Evolutionary conservation across 2,329 filamentous ascomycete species (phyloP).

Genomic region (Teratosphaeria viscida): DNA sequence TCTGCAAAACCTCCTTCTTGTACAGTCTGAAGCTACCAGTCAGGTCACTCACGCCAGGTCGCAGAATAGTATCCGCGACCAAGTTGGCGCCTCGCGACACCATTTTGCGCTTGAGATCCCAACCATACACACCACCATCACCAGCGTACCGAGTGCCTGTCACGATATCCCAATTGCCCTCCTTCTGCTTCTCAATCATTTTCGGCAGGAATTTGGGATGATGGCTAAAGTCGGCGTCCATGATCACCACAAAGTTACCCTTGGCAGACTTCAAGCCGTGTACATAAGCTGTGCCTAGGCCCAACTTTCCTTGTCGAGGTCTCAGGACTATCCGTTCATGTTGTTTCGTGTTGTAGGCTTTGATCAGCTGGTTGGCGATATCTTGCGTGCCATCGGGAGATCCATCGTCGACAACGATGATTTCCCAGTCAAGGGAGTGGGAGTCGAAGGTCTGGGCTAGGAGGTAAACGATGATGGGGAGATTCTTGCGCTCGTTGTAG

Average conservation of each 20-base stretch:
- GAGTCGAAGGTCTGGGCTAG: conserved; percentile 85
- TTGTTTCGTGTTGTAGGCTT: conserved; percentile 51
- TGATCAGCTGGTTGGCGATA: conserved; percentile 80
- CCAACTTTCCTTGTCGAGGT: conserved; percentile 85
- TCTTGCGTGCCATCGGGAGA: conserved; percentile 91
- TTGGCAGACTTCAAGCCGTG: conserved; percentile 83
- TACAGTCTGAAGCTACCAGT: conserved; percentile 93
- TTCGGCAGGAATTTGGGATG: conserved; percentile 97
- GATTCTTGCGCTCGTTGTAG: conserved; percentile 95
- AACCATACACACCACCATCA: conserved; percentile 78
- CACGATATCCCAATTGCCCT: conserved; percentile 83
- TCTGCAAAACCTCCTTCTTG: conserved; percentile 79
- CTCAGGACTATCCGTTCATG: conserved; percentile 66
- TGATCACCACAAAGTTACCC: conserved; percentile 97
- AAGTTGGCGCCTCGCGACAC: conserved; percentile 83
- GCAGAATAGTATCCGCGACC: conserved; percentile 87
- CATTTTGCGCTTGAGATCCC: conserved; percentile 75
- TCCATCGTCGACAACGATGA: conserved; percentile 96
- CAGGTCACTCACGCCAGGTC: conserved; percentile 88
- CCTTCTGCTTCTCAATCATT: conserved; percentile 77
- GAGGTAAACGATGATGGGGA: conserved; percentile 91
- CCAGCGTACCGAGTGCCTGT: conserved; percentile 91
- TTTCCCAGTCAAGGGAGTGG: conserved; percentile 90
- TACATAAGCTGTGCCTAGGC: conserved; percentile 93
- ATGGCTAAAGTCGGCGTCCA: conserved; percentile 99